Percentiles rank a stretch among this genome's conserved stretches.
Conservation (phyloP, 1,139 yeast species). For the Kurtzmaniella quercitrusa region DNA sequence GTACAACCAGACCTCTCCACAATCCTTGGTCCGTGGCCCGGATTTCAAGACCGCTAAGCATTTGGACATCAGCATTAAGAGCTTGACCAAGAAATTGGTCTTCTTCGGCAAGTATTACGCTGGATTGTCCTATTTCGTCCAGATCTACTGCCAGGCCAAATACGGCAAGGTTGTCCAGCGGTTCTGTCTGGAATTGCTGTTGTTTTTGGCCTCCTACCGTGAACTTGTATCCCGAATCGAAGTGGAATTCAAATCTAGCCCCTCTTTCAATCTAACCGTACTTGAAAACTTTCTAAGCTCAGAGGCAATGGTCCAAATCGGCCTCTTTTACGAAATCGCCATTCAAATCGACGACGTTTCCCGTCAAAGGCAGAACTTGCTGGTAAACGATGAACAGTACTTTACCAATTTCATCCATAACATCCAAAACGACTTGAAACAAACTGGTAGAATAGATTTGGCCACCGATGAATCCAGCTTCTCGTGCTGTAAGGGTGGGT, state of each 20-base stretch:
- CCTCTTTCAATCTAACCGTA: slow-evolving; percentile 29
- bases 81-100: slow-evolving; percentile 60
- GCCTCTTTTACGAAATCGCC: slow-evolving; percentile 57
- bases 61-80: slow-evolving; percentile 71
- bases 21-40: slow-evolving; percentile 55
- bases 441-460: slow-evolving; percentile 42
- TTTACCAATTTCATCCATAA: slow-evolving; percentile 35
- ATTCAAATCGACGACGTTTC: slow-evolving; percentile 42
- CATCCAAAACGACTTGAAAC: slow-evolving; percentile 37
- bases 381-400: slow-evolving; percentile 21
- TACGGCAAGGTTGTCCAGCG: slow-evolving; percentile 77
- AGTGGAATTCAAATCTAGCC: slow-evolving; percentile 43
- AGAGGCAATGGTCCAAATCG: slow-evolving; percentile 30
- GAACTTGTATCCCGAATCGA: slow-evolving; percentile 50
- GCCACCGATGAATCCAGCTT: slow-evolving; percentile 51
- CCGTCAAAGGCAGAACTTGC: slow-evolving; percentile 13
- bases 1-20: slow-evolving; percentile 42
- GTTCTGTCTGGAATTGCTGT: slow-evolving; percentile 56
- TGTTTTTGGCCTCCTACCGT: slow-evolving; percentile 46
- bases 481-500: slow-evolving; percentile 63
- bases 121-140: slow-evolving; percentile 51
- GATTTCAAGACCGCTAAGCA: slow-evolving; percentile 70
- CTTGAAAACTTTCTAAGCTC: slow-evolving; percentile 30
- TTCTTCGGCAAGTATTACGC: slow-evolving; percentile 61
- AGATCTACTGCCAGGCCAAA: slow-evolving; percentile 46